Evolutionary conservation across 495 filamentous ascomycete species (phyloP), one percentile per base, ranked within the genome.

Genomic region (Aspergillus conjunctus): DNA sequence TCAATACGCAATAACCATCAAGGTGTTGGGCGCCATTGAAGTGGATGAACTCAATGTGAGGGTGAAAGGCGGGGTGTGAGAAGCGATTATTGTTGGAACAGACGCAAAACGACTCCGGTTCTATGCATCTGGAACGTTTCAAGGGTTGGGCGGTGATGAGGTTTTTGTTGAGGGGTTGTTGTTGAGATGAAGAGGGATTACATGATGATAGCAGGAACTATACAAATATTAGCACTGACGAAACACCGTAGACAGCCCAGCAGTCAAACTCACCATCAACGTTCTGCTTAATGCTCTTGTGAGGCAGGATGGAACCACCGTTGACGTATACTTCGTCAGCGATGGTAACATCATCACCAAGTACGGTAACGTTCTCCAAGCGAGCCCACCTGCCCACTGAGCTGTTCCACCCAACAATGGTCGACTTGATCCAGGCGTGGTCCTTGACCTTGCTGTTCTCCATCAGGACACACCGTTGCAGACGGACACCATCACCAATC

Each of bases 341-440:
- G 73, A 99, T 96, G 56, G 91, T 97, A n/a, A 99, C 94, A 74
- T 99, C 94, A 75, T 99, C 95, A 64, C 94, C 94, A 45, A 99
- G 85, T 51, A 99, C 94, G 2, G 89, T 91, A 26, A 99, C 94
- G 69, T 98, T 98, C 83, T 99, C 94, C 68, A 99, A 79, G 61
- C 94, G 88, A 58, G 94, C 93, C 94, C 94, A 99, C 67, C 87
- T 87, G 61, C 94, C 94, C 37, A 99, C 91, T 34, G 87, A 88
- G 81, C 91, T 96, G 81, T 98, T 98, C 94, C 94, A 99, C 65
- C 94, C 94, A 12, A 99, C 93, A 71, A 99, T 99, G 66, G 94
- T 96, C 67, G 90, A 93, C 85, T 99, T 99, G 73, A 99, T 85
- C 94, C 94, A 99, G 11, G 94, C 94, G 75, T 99, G 94, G 74